phyloP scores from a whole-genome alignment of 108 stramenopile genomes.

The Asterionellopsis glacialis region DNA sequence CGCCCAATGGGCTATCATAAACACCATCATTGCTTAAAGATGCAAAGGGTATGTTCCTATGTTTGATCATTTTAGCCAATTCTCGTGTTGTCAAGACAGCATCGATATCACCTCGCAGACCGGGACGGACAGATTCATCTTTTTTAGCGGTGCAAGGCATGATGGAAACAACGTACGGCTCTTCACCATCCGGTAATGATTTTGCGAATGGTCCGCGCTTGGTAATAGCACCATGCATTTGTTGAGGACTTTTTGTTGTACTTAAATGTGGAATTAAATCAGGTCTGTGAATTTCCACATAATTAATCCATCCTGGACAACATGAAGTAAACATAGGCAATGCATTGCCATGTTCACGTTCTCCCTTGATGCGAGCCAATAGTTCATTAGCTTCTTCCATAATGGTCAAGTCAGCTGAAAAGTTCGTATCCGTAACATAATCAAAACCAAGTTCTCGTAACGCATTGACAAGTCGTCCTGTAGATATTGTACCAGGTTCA shows the following conservation, averaged over 20 bases:
- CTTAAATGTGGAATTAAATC: constrained; percentile 46
- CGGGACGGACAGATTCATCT: constrained; percentile 42
- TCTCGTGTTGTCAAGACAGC: constrained; percentile 45
- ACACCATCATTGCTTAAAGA: constrained; percentile 19
- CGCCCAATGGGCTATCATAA: constrained; percentile 39
- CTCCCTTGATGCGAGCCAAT: constrained; percentile 23
- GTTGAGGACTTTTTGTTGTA: constrained; percentile 30
- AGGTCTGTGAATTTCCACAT: constrained; percentile 33
- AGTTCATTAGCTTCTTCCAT: constrained; percentile 58
- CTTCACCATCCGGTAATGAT: constrained; percentile 10
- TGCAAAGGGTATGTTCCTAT: constrained; percentile 27
- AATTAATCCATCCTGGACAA: constrained; percentile 58
- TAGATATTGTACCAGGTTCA: constrained; percentile 28
- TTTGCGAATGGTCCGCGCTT: constrained; percentile 22
- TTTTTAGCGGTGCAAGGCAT: constrained; percentile 57
- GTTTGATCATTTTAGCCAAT: constrained; percentile 25
- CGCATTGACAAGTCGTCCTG: constrained; percentile 32
- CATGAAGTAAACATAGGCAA: constrained; percentile 48
- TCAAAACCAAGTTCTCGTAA: constrained; percentile 36
- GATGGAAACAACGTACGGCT: constrained; percentile 30
- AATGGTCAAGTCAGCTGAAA: constrained; percentile 48
- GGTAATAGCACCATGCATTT: constrained; percentile 3
- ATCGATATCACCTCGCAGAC: constrained; percentile 33
- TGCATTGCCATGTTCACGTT: constrained; percentile 25
- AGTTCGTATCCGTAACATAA: constrained; percentile 50